Base-by-base conservation (phyloP, 768 basidiomycete species). In the Boletus fagicola region DNA sequence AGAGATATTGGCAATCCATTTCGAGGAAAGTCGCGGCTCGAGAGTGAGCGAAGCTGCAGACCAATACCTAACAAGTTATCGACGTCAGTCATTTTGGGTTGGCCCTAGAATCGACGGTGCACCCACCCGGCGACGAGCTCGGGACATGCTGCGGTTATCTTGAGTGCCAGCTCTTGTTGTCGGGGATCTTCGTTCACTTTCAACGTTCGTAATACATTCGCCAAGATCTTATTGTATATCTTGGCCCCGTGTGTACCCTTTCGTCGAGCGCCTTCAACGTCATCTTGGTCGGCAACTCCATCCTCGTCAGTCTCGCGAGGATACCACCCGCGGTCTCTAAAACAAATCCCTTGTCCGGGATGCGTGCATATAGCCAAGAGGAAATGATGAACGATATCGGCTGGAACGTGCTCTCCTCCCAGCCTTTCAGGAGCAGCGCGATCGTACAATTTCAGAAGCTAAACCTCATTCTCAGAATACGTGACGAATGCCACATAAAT, bases 241-340 rank as follows among this genome's bases (percentile, higher is more conserved):
- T 76, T 86, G 49, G 79, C 75, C n/a, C 51, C 15, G 11, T 53
- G 22, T 12, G 44, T 6, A 36, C 74, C 72, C 62, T 71, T 76
- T 54, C 65, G 67, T 57, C 64, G 72, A 30, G 68, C 62, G 49
- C 59, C 65, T 1, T 62, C 64, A 0, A 73, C 72, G 24, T 76
- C 76, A 1, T 79, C 80, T 26, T 72, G 76, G 10, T 77, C 72
- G 3, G 61, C 51, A 0, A 60, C 72, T 1, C 73, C 72, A 11
- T 78, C 78, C 18, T 71, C 73, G 18, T 80, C 80, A 3, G 71
- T 68, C 59, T 88, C 87, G 3, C 91, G 84, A 4, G 85, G 85
- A 63, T 97, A 98, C 94, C 94, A 98, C 3, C 94, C 94, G 9
- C 83, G 80, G 65, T 95, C 92, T 51, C 77, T 83, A 74, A 96